Conservation (phyloP, 2,329 filamentous ascomycete genomes). For the Neonectria punicea region DNA sequence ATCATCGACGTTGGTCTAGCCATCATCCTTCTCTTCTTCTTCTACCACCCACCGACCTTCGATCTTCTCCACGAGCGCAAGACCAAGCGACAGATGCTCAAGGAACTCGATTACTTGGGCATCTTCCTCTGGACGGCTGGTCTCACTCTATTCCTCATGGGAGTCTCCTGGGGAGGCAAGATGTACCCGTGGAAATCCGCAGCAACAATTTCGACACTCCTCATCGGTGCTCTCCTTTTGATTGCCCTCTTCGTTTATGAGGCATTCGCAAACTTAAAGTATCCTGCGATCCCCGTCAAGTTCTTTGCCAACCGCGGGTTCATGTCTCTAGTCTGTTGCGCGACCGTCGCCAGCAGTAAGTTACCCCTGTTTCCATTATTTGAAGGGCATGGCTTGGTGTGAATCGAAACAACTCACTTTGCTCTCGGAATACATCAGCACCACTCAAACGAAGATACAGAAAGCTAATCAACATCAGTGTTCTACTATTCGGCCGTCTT, state of each 20-base stretch:
- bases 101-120: constrained; percentile 55
- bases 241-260: constrained; percentile 52
- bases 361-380: constrained; percentile 26
- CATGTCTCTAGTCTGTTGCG: constrained; percentile 49
- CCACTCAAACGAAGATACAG: too few relatives aligned
- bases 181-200: constrained; percentile 56
- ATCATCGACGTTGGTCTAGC: constrained; percentile 50
- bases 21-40: constrained; percentile 49
- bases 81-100: constrained; percentile 48
- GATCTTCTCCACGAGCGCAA: constrained; percentile 51
- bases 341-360: constrained; percentile 48
- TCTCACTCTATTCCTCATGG: constrained; percentile 57
- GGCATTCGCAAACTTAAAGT: constrained; percentile 47
- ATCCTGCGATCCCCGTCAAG: constrained; percentile 50
- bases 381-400: neutral
- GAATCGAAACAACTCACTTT: too few relatives aligned
- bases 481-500: constrained; percentile 43
- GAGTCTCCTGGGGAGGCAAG: constrained; percentile 56
- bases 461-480: neutral
- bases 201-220: constrained; percentile 51
- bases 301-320: constrained; percentile 52
- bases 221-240: constrained; percentile 48
- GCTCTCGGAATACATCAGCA: too few relatives aligned
- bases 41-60: constrained; percentile 55
- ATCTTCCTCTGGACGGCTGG: constrained; percentile 58